Conservation (phyloP, 331 rosid species). For the Pyracantha coccinea region DNA sequence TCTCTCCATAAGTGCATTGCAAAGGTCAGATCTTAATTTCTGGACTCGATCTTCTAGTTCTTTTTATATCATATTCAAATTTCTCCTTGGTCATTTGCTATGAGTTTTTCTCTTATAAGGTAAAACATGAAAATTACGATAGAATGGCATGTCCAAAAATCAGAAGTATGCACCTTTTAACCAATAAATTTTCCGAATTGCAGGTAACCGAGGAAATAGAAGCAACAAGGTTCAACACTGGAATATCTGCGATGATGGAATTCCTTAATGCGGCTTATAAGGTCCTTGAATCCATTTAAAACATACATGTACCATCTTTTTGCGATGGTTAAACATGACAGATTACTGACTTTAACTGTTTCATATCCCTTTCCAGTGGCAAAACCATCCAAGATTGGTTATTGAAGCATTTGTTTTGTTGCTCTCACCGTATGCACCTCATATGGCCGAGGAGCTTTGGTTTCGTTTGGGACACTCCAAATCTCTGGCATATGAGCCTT, state of each 20-base stretch:
- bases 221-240: slow-evolving; percentile 90
- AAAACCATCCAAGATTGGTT: not conserved
- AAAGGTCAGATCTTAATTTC: slow-evolving; percentile 48
- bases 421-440: slow-evolving; percentile 95
- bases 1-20: slow-evolving; percentile 89
- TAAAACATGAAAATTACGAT: too few relatives aligned
- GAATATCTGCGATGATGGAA: slow-evolving; percentile 99
- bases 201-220: slow-evolving; percentile 97
- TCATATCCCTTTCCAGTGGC: too few relatives aligned
- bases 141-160: not conserved
- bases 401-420: slow-evolving; percentile 74
- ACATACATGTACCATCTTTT: not conserved
- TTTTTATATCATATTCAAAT: slow-evolving; percentile 4
- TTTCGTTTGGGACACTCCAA: slow-evolving; percentile 70
- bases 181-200: slow-evolving; percentile 13
- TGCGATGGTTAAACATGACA: not conserved
- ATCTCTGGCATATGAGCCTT: slow-evolving; percentile 68
- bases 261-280: slow-evolving; percentile 81
- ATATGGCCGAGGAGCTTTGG: slow-evolving; percentile 96
- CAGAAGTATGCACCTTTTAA: not conserved
- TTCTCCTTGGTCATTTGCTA: too few relatives aligned
- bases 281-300: slow-evolving; percentile 27
- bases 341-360: too few relatives aligned
- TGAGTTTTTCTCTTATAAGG: too few relatives aligned
- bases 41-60: slow-evolving; percentile 1